Evolutionary conservation across 192 early-diverging fungal species (phyloP), one percentile per base, ranked within the genome.

Genomic region (Chytriomyces confervae): DNA sequence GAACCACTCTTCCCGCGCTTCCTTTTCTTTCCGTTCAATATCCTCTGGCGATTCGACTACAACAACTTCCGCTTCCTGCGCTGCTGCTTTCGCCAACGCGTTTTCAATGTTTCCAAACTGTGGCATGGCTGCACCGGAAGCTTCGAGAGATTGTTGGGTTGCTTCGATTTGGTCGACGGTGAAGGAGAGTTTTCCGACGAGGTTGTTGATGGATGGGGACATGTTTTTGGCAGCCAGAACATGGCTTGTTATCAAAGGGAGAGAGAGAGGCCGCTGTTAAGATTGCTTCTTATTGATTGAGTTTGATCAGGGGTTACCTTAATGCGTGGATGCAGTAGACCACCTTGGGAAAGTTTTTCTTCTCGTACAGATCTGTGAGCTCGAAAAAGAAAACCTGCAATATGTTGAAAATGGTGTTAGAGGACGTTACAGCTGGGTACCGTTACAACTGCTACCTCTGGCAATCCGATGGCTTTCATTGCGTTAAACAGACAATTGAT

Each of bases 281-380:
- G 23, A 5, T 13, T 66, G 23, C 63, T 11, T 62, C 18, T 11
- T 4, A 23, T 45, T 11, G 9, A 27, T 44, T 81, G 20, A 20
- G 10, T 11, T 1, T 24, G 47, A 69, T 1, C 16, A 77, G 9
- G 9, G 1, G 7, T 36, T 81, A 93, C 92, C 92, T 95, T 50
- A 98, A 86, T 10, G 96, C 96, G 76, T 98, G 96, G 80, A 99
- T 93, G 84, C 96, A 98, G 81, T 97, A 97, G 76, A 99, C 96
- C 24, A 99, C 98, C 79, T 95, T 95, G 9, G 98, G 98, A 78
- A 99, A 94, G 79, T 99, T 99, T 77, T 98, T 99, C 83, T 95
- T 94, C 77, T 99, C 97, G 84, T 98, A 99, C 61, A 98, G 81
- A 82, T 99, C 98, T 0, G 95, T 96, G 78, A 96, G 84, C 83